Evolutionary conservation across 78 protist species (phyloP), one percentile per base, ranked within the genome.

Genomic region (Dictyostelium purpureum): DNA sequence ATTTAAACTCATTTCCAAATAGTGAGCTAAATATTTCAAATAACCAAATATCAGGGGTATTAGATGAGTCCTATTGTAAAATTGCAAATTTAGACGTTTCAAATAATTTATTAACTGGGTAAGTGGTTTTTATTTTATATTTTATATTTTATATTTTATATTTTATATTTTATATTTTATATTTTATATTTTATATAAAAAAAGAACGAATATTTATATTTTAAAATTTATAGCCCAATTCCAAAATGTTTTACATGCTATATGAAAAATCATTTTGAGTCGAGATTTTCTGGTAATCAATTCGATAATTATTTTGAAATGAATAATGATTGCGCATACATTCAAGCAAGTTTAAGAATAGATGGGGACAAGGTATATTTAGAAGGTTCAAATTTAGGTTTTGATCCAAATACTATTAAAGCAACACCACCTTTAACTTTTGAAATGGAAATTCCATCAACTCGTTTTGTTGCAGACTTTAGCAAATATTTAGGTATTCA

Each of bases 371-470:
- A 11, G 18, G 33, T 63, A 28, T 63, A 63, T 63, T 33, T 63
- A 12, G 71, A 63, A 33, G 71, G 71, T 63, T 33, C 10, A 63
- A 63, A 63, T 31, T 63, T 63, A 33, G 71, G 71, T 31, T 63
- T 63, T 63, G 26, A 63, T 63, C 26, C 19, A 9, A 33, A 24
- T 33, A 31, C 12, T 16, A 33, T 63, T 33, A 0, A 4, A 28
- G 6, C 71, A 63, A 0, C 5, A 33, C 71, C 71, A 31, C 0
- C 0, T 31, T 18, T 63, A 33, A 5, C 42, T 18, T 63, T 38
- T 38, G 0, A 26, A 63, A 33, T 63, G 38, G 71, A 63, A 33
- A 26, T 31, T 31, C n/a, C 40, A 4, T 63, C 71, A 63, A 63
- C 24, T 16, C 26, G 71, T 33, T 63, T 31, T 16, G 35, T 35